Evolutionary conservation across 768 basidiomycete species (phyloP), one percentile per base, ranked within the genome.

Genomic region (Boletales sp.): DNA sequence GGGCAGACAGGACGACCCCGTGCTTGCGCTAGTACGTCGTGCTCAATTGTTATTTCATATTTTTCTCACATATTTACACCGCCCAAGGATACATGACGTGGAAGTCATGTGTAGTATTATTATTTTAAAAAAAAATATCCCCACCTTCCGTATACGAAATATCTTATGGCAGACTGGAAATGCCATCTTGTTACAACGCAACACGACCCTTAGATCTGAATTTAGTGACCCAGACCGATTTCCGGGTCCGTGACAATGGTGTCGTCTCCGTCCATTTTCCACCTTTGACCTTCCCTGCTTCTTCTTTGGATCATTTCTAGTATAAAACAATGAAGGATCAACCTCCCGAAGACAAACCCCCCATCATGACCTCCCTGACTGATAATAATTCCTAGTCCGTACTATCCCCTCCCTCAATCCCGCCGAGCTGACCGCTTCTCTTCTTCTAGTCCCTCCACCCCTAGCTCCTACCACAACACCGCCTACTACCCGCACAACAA

Each of bases 131-230:
- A 73, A 72, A 61, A 55, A 72, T 72, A 70, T 61, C 70, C 68
- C 71, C 68, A 71, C 72, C 70, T 68, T 70, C 66, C 66, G 57
- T 62, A 70, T 70, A 68, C 64, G 66, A 67, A 67, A 67, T 62
- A 64, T 70, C 60, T 70, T 68, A 68, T 68, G 67, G 68, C 67
- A 68, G 65, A 66, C 62, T 64, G 62, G 61, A 67, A 70, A 62
- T 70, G 68, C 68, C 66, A 67, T 67, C 65, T 39, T 66, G 68
- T 69, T 70, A 70, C 66, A 66, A 72, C 71, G 73, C 79, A 79
- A 75, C 74, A 67, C 75, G 81, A 83, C 81, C 81, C 81, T 82
- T 81, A 83, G 81, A 82, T 83, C 79, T 82, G 77, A 78, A 79
- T 74, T 78, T 77, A 73, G 75, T 75, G 77, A 79, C 78, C 80